phyloP scores from a whole-genome alignment of 805 yeast genomes.

The Tetrapisispora nanseiensis region DNA sequence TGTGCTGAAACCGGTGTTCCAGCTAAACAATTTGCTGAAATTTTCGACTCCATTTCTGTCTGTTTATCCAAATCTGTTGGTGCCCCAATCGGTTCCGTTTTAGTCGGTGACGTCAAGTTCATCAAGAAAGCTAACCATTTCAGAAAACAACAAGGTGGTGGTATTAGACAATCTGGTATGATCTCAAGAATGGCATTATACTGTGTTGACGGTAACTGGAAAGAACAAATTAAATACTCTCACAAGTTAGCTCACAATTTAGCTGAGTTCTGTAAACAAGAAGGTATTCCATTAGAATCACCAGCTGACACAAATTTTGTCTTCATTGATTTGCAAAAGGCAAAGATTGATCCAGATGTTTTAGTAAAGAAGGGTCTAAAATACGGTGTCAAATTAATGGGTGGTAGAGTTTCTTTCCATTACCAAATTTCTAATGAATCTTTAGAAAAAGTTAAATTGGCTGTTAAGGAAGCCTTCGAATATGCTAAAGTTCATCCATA shows the following conservation, averaged over 20 bases:
- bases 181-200: constrained; percentile 70
- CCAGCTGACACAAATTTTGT: constrained; percentile 84
- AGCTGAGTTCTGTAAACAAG: constrained; percentile 41
- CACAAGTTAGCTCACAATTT: constrained; percentile 43
- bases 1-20: constrained; percentile 54
- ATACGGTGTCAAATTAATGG: constrained; percentile 54
- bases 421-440: constrained; percentile 50
- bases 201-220: constrained; percentile 67
- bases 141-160: constrained; percentile 89
- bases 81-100: constrained; percentile 85
- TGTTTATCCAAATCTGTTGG: constrained; percentile 86
- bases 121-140: constrained; percentile 72
- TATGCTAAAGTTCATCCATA: constrained; percentile 46
- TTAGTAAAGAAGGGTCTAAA: constrained; percentile 47
- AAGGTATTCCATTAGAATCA: constrained; percentile 51
- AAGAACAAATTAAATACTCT: constrained; percentile 38
- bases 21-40: constrained; percentile 57
- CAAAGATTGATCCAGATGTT: constrained; percentile 46
- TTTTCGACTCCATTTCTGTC: constrained; percentile 82
- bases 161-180: constrained; percentile 81
- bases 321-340: constrained; percentile 49
- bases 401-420: constrained; percentile 75
- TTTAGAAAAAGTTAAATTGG: constrained; percentile 46
- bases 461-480: constrained; percentile 47
- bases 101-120: constrained; percentile 55